Evolutionary conservation across 345 rosid genomes (phyloP).

Genomic region (Salix dunnii): DNA sequence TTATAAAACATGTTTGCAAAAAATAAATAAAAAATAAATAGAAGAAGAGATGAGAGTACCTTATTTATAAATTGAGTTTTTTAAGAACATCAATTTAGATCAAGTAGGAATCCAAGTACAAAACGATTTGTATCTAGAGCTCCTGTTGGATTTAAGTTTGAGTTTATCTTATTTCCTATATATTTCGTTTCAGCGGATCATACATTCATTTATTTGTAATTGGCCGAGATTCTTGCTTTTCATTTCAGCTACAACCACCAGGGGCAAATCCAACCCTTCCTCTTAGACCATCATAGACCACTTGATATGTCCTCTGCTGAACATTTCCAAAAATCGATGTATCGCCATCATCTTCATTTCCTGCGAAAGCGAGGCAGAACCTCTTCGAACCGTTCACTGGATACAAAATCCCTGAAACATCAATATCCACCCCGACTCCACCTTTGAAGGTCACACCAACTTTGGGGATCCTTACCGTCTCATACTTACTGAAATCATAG

Average conservation of each 20-base stretch:
- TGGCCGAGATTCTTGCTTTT: not conserved
- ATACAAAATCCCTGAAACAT: constrained; percentile 11
- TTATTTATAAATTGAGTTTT: too few relatives aligned
- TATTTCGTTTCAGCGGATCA: not conserved
- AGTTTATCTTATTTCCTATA: too few relatives aligned
- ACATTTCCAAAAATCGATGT: constrained; percentile 17
- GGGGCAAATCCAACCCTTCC: constrained; percentile 21
- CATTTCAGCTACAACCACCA: constrained; percentile 9
- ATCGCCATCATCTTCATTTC: not conserved
- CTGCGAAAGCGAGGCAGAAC: constrained; percentile 22
- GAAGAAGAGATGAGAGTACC: too few relatives aligned
- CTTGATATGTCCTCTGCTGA: constrained; percentile 26
- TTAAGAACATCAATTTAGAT: too few relatives aligned
- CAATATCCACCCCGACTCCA: constrained; percentile 9
- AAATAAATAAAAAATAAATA: too few relatives aligned
- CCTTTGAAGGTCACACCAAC: constrained; percentile 17
- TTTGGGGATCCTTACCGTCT: not conserved
- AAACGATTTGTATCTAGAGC: too few relatives aligned
- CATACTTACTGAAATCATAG: constrained; percentile 19
- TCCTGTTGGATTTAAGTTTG: too few relatives aligned
- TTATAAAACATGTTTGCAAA: too few relatives aligned
- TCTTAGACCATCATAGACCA: constrained; percentile 21
- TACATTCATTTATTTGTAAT: not conserved
- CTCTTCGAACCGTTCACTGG: not conserved
- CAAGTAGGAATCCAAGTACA: too few relatives aligned